Base-by-base conservation (phyloP, 306 rosid genomes). In the Lathyrus sativus region DNA sequence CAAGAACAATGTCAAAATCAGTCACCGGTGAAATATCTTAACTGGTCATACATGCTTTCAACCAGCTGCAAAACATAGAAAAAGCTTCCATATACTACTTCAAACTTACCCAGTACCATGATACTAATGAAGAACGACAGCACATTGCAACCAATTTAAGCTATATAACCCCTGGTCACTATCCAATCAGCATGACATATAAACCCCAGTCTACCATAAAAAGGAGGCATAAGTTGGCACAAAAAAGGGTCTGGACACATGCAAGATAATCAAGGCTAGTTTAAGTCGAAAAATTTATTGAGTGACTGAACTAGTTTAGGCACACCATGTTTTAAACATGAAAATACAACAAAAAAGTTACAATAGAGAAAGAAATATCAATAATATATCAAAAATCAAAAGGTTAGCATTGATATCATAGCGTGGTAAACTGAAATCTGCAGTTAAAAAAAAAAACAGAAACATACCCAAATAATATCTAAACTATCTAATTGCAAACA, bases 1-100 rank as follows among this genome's bases (percentile, higher is more conserved):
- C n/a, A 42, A 2, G 6, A 48, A 35, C 7, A 45, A 29, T 19
- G 31, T 28, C 64, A 73, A 37, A 7, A 50, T 41, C 46, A 55
- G 61, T 17, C 38, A 54, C 35, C 48, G 38, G 51, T 11, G 26
- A 29, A 11, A 72, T 70, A 48, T 67, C 64, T 69, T 26, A 31
- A 49, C 51, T 3, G 9, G 48, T 7, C 7, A 48, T 49, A 13
- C 62, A 73, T 73, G 38, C 67, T 58, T 73, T 58, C 67, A 69
- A 67, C 73, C 17, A 72, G 56, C 42, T 28, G 58, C 24, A 44
- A 37, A 50, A 42, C 50, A 76, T 39, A 67, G 38, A 66, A 65
- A 18, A 59, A 18, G 38, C 61, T 54, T 44, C 61, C 6, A 18
- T 66, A 67, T 28, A 29, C 62, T 8, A 48, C 5, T 4, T 13